Conservation (phyloP, 352 stramenopile species). For the Pythium monospermum region DNA sequence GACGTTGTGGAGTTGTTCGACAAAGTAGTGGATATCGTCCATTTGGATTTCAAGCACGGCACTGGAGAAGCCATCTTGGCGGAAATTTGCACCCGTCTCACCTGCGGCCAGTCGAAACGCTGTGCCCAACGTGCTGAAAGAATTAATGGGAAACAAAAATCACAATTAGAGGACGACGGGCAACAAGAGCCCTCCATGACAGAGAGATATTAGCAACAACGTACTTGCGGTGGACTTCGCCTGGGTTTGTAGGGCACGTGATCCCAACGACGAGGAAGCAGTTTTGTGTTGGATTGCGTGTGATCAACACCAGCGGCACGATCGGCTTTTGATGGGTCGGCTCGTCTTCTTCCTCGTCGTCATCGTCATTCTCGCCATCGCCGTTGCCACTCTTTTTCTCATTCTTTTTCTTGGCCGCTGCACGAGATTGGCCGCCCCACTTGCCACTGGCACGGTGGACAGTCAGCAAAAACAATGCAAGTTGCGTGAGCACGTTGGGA, state of each 20-base stretch:
- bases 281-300: constrained; percentile 83
- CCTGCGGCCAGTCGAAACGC: constrained; percentile 92
- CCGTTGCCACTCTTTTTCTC: constrained; percentile 16
- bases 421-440: constrained; percentile 64
- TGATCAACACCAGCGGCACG: constrained; percentile 76
- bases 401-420: constrained; percentile 29
- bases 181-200: too few species aligned
- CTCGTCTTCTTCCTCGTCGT: constrained; percentile 23
- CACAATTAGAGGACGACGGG: too few species aligned
- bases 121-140: constrained; percentile 84
- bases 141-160: constrained; percentile 10
- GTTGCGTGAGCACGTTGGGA: constrained; percentile 89
- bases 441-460: constrained; percentile 94
- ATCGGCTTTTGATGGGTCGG: constrained; percentile 39
- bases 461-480: constrained; percentile 94
- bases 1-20: constrained; percentile 94
- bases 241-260: constrained; percentile 85
- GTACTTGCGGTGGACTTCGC: constrained; percentile 87
- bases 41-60: constrained; percentile 95
- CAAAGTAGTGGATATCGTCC: constrained; percentile 93
- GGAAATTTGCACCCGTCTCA: constrained; percentile 90
- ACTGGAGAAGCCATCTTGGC: constrained; percentile 94
- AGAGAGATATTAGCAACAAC: constrained; percentile 16
- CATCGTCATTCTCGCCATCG: too few species aligned
- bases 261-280: constrained; percentile 95